phyloP scores from a whole-genome alignment of 495 filamentous ascomycete genomes.

The Penicillium herquei region DNA sequence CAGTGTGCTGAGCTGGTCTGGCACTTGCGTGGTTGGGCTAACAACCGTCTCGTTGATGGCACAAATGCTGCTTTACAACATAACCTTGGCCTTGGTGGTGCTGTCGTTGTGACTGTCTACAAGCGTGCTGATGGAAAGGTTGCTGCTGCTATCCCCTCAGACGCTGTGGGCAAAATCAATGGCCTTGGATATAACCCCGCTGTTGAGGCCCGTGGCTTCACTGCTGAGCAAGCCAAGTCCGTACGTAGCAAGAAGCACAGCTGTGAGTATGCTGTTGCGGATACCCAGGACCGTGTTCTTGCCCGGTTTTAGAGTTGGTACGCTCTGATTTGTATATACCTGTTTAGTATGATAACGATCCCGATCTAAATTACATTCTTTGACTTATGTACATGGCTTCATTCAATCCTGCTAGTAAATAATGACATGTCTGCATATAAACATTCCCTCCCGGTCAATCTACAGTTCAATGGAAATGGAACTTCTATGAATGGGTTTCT shows the following conservation, averaged over 20 bases:
- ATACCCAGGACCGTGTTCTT: slow-evolving; percentile 68
- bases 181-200: slow-evolving; percentile 91
- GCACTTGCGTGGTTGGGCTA: slow-evolving; percentile 96
- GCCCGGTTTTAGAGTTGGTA: slow-evolving; percentile 49
- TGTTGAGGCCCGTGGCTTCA: slow-evolving; percentile 82
- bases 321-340: slow-evolving; percentile 17
- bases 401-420: too few species aligned
- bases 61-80: slow-evolving; percentile 81
- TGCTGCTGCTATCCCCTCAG: slow-evolving; percentile 53
- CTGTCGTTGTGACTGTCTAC: slow-evolving; percentile 88
- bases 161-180: slow-evolving; percentile 58
- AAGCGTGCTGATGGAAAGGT: slow-evolving; percentile 76
- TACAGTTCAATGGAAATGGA: background rate
- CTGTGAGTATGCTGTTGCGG: slow-evolving; percentile 72
- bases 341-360: slow-evolving; percentile 14
- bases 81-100: slow-evolving; percentile 90
- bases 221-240: slow-evolving; percentile 65
- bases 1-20: slow-evolving; percentile 96
- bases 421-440: background rate
- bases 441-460: background rate
- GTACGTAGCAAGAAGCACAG: slow-evolving; percentile 69
- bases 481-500: slow-evolving; percentile 23
- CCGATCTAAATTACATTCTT: background rate
- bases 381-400: background rate
- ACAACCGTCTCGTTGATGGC: slow-evolving; percentile 71